phyloP scores from a whole-genome alignment of 805 yeast genomes.

The Isabelozyma rhagii region DNA sequence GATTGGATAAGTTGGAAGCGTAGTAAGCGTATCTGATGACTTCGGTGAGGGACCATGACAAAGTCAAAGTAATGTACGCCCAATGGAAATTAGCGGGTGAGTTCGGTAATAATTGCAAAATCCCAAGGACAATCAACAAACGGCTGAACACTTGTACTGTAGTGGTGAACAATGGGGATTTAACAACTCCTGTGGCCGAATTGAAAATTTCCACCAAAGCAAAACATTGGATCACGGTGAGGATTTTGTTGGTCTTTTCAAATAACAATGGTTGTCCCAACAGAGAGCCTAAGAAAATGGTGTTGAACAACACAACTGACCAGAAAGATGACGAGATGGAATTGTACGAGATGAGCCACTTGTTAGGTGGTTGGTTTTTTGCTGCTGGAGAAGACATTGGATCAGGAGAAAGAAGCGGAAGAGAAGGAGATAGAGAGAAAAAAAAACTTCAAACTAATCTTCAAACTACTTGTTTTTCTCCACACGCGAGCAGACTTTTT shows the following conservation, averaged over 20 bases:
- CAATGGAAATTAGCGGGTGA: conserved; percentile 59
- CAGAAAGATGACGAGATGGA: conserved; percentile 41
- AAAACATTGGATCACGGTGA: conserved; percentile 68
- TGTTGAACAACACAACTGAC: conserved; percentile 39
- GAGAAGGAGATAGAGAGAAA: not conserved
- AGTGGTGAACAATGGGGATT: conserved; percentile 82
- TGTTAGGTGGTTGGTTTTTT: conserved; percentile 15
- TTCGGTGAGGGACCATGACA: conserved; percentile 96
- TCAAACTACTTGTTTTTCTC: not conserved
- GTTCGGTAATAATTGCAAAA: conserved; percentile 70
- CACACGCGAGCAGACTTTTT: not conserved
- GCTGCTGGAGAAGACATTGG: not conserved
- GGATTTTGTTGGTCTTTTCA: conserved; percentile 52
- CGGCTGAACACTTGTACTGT: conserved; percentile 86
- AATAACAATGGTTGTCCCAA: conserved; percentile 68
- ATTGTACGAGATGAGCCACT: conserved; percentile 41
- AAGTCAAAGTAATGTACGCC: conserved; percentile 63
- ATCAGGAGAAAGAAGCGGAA: not conserved
- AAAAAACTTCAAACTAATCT: not conserved
- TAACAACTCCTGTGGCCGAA: conserved; percentile 74
- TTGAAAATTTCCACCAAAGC: conserved; percentile 83
- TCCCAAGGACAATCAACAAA: conserved; percentile 76
- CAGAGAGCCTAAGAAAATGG: conserved; percentile 27
- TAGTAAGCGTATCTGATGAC: conserved; percentile 85
- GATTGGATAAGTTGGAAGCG: conserved; percentile 57